phyloP scores from a whole-genome alignment of 2,329 filamentous ascomycete species.

The Arthroderma sp. region DNA sequence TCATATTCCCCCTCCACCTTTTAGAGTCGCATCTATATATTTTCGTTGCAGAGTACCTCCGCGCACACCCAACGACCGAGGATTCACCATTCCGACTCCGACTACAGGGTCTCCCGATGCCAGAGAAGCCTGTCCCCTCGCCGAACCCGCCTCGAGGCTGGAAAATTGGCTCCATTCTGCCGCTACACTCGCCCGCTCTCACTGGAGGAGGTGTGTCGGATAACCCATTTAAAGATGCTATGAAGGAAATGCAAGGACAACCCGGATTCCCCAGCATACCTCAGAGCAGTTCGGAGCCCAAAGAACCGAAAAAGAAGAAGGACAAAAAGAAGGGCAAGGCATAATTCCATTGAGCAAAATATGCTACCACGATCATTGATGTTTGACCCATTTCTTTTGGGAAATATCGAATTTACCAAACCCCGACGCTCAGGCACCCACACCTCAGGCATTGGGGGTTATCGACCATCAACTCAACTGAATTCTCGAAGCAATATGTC shows the following conservation, averaged over 20 bases:
- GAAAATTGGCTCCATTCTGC: conserved; percentile 76
- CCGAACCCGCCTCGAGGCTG: conserved; percentile 73
- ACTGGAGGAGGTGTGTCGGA: conserved; percentile 88
- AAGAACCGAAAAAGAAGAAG: conserved; percentile 32
- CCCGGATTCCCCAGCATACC: conserved; percentile 32
- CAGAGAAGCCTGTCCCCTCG: conserved; percentile 54
- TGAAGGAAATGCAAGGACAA: conserved; percentile 68
- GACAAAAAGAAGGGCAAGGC: conserved; percentile 38
- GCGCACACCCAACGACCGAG: conserved; percentile 63
- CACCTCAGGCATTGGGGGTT: no score
- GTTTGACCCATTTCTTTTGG: no score
- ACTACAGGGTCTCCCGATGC: conserved; percentile 59
- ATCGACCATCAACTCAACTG: no score
- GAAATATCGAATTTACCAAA: no score
- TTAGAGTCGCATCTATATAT: conserved; percentile 73
- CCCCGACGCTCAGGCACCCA: no score
- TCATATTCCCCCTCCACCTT: not conserved
- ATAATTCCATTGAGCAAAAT: not conserved
- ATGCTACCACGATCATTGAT: no score
- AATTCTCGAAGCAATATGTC: no score
- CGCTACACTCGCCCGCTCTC: conserved; percentile 76
- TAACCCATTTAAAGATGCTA: conserved; percentile 91
- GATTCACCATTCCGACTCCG: conserved; percentile 56
- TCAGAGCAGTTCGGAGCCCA: conserved; percentile 27
- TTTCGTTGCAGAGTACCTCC: conserved; percentile 63